A percentile compares a stretch with the other conserved stretches of the same genome.
Conservation (phyloP, 371 early-diverging fungal genomes). For the Mucor sp. region DNA sequence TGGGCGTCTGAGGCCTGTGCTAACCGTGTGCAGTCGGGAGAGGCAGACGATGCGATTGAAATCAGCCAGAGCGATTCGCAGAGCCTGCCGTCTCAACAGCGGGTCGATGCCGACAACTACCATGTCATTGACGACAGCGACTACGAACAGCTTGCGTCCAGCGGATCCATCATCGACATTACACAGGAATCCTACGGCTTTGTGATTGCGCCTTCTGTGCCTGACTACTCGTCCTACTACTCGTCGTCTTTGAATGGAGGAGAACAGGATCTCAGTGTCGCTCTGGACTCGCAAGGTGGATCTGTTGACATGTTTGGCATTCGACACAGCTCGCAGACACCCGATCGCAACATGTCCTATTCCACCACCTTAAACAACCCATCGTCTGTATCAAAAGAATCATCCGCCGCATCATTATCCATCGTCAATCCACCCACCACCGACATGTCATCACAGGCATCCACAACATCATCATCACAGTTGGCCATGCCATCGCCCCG, state of each 20-base stretch:
- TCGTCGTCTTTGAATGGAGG: not conserved
- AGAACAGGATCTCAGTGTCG: not conserved
- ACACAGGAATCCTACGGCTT: not conserved
- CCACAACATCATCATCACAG: not conserved
- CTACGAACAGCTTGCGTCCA: not conserved
- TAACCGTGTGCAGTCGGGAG: not conserved
- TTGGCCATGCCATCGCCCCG: too few relatives aligned
- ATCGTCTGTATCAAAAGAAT: not conserved
- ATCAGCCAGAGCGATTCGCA: not conserved
- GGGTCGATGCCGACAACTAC: not conserved
- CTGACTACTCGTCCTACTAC: not conserved
- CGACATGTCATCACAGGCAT: not conserved
- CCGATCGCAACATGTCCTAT: not conserved
- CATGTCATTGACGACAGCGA: not conserved
- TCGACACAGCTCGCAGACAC: not conserved
- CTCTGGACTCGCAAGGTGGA: not conserved
- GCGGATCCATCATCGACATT: not conserved
- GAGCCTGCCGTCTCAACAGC: not conserved
- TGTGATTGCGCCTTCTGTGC: not conserved
- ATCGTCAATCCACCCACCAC: not conserved
- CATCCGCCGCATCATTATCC: not conserved
- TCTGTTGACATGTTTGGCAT: not conserved
- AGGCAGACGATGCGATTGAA: not conserved
- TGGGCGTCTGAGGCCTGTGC: not conserved
- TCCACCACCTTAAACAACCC: not conserved